Evolutionary conservation across 352 stramenopile genomes (phyloP).

Genomic region (Pythium monospermum): DNA sequence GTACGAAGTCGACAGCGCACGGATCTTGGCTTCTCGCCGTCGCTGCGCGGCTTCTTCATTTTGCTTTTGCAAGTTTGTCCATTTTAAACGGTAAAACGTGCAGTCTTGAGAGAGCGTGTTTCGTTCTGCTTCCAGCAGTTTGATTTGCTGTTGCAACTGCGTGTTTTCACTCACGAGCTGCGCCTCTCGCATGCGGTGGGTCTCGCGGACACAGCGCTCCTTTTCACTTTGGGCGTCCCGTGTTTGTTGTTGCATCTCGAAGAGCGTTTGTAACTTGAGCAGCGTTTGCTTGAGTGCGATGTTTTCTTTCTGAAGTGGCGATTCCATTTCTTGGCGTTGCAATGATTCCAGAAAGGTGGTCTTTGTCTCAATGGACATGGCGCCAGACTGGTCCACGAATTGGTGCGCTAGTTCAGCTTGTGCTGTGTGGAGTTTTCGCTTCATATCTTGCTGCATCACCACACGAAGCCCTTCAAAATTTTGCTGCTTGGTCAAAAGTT

Average conservation of each 20-base stretch:
- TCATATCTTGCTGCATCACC: conserved; percentile 56
- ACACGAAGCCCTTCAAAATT: conserved; percentile 62
- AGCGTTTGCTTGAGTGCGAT: conserved; percentile 60
- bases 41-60: conserved; percentile 32
- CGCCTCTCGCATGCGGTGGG: conserved; percentile 29
- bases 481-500: conserved; percentile 49
- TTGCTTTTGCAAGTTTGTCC: conserved; percentile 36
- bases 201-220: conserved; percentile 29
- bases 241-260: conserved; percentile 54
- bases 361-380: conserved; percentile 51
- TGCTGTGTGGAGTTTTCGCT: conserved; percentile 44
- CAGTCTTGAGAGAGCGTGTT: conserved; percentile 45
- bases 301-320: conserved; percentile 57
- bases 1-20: conserved; percentile 37
- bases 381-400: conserved; percentile 51
- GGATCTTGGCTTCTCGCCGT: conserved; percentile 44
- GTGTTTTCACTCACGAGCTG: conserved; percentile 40
- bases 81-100: conserved; percentile 39
- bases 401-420: conserved; percentile 53
- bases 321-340: conserved; percentile 33
- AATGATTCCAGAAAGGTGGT: conserved; percentile 38
- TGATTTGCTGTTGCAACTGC: conserved; percentile 41
- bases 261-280: conserved; percentile 57
- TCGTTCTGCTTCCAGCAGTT: conserved; percentile 45
- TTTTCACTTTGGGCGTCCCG: conserved; percentile 33